Conservation (phyloP, 495 filamentous ascomycete species). For the Neurospora tetrasperma region DNA sequence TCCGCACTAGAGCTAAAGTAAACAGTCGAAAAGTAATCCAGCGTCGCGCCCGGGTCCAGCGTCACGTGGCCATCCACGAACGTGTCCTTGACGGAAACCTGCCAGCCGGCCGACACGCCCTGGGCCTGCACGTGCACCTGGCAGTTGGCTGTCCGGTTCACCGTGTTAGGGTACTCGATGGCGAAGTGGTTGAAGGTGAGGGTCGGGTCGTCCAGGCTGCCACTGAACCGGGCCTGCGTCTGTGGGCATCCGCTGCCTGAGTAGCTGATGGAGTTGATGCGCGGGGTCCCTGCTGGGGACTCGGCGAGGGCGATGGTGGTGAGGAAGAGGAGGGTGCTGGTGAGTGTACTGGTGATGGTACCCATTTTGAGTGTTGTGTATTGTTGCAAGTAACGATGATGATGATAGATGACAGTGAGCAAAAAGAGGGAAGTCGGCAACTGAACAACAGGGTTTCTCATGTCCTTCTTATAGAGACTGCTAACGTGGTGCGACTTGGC, state of each 20-base stretch:
- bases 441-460: background rate
- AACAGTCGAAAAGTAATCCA: constrained; percentile 29
- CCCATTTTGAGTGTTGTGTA: constrained; percentile 17
- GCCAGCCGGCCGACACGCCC: constrained; percentile 31
- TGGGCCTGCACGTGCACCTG: constrained; percentile 27
- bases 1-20: constrained; percentile 32
- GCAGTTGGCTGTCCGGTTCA: constrained; percentile 28
- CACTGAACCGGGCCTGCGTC: constrained; percentile 21
- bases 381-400: background rate
- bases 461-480: background rate
- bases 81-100: constrained; percentile 28
- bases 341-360: constrained; percentile 11
- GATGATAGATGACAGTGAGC: background rate
- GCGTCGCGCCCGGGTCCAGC: constrained; percentile 22
- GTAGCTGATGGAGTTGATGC: constrained; percentile 26
- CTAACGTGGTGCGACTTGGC: background rate
- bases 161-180: constrained; percentile 17
- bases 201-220: constrained; percentile 25
- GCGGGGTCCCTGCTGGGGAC: constrained; percentile 16
- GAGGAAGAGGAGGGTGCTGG: constrained; percentile 17
- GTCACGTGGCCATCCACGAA: constrained; percentile 24
- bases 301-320: constrained; percentile 9
- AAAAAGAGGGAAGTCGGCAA: background rate
- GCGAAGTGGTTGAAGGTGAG: constrained; percentile 27
- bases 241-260: constrained; percentile 30